Conservation (phyloP, 2,329 filamentous ascomycete species). For the Colletotrichum sp. region DNA sequence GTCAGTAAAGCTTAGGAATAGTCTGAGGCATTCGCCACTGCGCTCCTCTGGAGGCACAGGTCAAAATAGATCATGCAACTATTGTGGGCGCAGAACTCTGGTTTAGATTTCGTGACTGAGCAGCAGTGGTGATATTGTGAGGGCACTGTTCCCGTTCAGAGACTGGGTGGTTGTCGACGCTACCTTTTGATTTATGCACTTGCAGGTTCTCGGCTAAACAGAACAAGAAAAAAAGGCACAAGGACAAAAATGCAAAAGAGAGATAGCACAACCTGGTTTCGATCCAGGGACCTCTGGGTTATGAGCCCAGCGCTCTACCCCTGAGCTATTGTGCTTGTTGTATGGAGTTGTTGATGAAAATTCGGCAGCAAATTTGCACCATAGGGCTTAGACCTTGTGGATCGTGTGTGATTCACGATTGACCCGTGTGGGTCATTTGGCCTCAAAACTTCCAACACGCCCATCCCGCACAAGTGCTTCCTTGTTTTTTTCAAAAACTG, state of each 20-base stretch:
- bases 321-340: constrained; percentile 19
- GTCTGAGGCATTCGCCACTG: not conserved
- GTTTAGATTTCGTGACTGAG: not conserved
- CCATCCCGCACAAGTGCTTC: not conserved
- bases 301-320: constrained; percentile 20
- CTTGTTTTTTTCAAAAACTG: not conserved
- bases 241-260: not conserved
- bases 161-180: not conserved
- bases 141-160: not conserved
- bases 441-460: not conserved
- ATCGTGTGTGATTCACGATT: not conserved
- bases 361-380: accelerated
- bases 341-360: not conserved
- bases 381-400: not conserved
- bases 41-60: not conserved
- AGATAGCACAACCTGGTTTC: constrained; percentile 10
- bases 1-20: not conserved
- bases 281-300: constrained; percentile 19
- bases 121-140: not conserved
- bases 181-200: not conserved
- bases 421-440: not conserved
- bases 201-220: not conserved
- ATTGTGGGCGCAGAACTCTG: not conserved
- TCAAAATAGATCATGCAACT: not conserved
- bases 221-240: not conserved